phyloP scores from a whole-genome alignment of 2,329 filamentous ascomycete genomes.

The Talaromyces atroroseus region DNA sequence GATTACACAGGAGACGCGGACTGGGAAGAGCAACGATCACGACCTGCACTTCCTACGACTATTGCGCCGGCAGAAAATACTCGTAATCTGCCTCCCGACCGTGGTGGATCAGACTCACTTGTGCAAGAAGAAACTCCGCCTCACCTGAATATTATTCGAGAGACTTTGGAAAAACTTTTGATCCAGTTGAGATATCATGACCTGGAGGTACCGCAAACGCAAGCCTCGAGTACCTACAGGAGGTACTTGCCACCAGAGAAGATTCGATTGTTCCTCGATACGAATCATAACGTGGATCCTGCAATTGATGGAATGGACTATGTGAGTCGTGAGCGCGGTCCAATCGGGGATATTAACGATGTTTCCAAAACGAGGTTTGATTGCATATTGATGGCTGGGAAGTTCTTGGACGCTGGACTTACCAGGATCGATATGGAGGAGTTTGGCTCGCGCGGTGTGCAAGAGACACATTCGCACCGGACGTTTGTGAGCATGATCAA shows the following conservation, averaged over 20 bases:
- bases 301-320: neutral
- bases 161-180: slow-evolving; percentile 5
- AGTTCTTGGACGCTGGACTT: slow-evolving; percentile 31
- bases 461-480: slow-evolving; percentile 12
- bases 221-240: neutral
- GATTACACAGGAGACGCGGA: slow-evolving; percentile 7
- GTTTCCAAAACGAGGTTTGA: slow-evolving; percentile 19
- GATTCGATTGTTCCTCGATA: neutral
- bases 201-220: neutral
- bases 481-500: neutral
- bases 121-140: neutral
- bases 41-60: neutral
- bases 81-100: no score
- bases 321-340: neutral
- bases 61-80: neutral
- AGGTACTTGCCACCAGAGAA: neutral
- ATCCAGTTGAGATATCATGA: slow-evolving; percentile 5
- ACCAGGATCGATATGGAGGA: slow-evolving; percentile 25
- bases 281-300: neutral
- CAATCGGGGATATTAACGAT: neutral
- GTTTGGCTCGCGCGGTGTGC: slow-evolving; percentile 15
- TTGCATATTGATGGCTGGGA: slow-evolving; percentile 30
- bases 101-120: neutral
- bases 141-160: slow-evolving; percentile 3
- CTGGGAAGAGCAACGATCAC: neutral